Percentiles rank a stretch among this genome's conserved stretches.
phyloP scores from a whole-genome alignment of 2,329 filamentous ascomycete genomes.

The Xylaria sp. region DNA sequence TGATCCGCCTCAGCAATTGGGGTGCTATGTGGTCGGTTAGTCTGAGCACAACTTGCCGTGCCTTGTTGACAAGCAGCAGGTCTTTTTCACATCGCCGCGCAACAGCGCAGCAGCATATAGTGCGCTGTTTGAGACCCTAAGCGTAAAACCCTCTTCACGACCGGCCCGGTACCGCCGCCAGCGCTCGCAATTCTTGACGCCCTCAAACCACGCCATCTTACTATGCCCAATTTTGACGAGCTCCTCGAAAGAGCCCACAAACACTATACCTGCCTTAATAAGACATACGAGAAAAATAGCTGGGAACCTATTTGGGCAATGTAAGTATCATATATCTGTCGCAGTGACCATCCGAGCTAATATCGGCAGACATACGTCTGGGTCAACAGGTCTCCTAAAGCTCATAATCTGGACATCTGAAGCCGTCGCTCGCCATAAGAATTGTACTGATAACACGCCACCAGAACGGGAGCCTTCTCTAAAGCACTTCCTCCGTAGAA shows the following conservation, averaged over 20 bases:
- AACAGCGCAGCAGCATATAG: slow-evolving; percentile 52
- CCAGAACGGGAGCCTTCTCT: slow-evolving; percentile 45
- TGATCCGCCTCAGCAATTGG: too few relatives aligned
- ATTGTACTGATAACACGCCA: slow-evolving; percentile 26
- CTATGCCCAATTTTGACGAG: slow-evolving; percentile 47
- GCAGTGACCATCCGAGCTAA: neutral
- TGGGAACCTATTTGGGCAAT: slow-evolving; percentile 42
- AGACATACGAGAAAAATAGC: slow-evolving; percentile 37
- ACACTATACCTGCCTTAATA: slow-evolving; percentile 39
- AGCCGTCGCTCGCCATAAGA: slow-evolving; percentile 37
- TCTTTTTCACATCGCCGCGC: slow-evolving; percentile 53
- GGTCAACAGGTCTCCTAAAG: slow-evolving; percentile 50
- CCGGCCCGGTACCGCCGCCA: slow-evolving; percentile 42
- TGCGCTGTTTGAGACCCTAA: slow-evolving; percentile 47
- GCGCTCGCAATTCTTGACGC: slow-evolving; percentile 43
- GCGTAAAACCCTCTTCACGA: slow-evolving; percentile 49
- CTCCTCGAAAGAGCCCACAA: slow-evolving; percentile 41
- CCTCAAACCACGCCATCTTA: slow-evolving; percentile 40
- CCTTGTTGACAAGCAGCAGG: slow-evolving; percentile 6
- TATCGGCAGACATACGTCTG: slow-evolving; percentile 48
- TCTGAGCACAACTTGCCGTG: too few relatives aligned
- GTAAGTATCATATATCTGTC: slow-evolving; percentile 34
- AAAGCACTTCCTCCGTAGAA: slow-evolving; percentile 43
- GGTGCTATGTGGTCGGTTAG: too few relatives aligned
- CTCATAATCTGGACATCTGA: slow-evolving; percentile 48